These are phyloP conservation scores for Kodamaea arcana DNA, from an alignment of 1,139 yeast species.

Conservation along the genomic window DNA sequence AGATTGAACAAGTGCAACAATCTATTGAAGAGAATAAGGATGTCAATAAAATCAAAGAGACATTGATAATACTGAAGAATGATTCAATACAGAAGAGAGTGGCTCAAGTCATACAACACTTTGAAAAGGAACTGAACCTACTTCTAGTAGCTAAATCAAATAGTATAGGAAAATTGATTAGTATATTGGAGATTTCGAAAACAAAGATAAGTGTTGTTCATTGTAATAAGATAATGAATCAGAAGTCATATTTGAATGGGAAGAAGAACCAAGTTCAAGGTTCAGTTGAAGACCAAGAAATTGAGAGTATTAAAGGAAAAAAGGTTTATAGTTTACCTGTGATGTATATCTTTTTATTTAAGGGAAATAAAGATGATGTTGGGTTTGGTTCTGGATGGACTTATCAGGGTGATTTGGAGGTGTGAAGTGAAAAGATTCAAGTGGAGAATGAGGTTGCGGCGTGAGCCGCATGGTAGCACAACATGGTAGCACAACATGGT, in stretches of 20 bases:
- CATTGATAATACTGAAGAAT: constrained; percentile 20
- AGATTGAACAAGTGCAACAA: constrained; percentile 2
- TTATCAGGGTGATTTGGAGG: no score
- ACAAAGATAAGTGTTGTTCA: constrained; percentile 6
- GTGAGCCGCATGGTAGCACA: no score
- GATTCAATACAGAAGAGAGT: constrained; percentile 23
- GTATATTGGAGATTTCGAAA: constrained; percentile 27
- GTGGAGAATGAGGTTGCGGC: no score
- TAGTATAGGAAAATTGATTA: constrained; percentile 22
- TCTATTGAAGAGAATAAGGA: constrained; percentile 3
- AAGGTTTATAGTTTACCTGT: constrained; percentile 20
- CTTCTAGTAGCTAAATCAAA: constrained; percentile 16
- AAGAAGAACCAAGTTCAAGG: background rate
- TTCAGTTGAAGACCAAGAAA: constrained; percentile 3
- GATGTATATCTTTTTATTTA: constrained; percentile 15
- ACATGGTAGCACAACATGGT: no score
- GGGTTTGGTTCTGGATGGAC: constrained; percentile 14
- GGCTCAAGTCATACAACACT: constrained; percentile 11
- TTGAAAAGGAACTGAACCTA: constrained; percentile 3
- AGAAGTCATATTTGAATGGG: constrained; percentile 9
- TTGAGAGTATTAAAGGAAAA: constrained; percentile 12
- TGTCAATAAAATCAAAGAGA: constrained; percentile 2
- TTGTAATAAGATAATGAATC: constrained; percentile 11
- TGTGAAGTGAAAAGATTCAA: no score
- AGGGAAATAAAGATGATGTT: constrained; percentile 7